Evolutionary conservation across 2,329 filamentous ascomycete species (phyloP).

Genomic region (Exophiala calicioides): DNA sequence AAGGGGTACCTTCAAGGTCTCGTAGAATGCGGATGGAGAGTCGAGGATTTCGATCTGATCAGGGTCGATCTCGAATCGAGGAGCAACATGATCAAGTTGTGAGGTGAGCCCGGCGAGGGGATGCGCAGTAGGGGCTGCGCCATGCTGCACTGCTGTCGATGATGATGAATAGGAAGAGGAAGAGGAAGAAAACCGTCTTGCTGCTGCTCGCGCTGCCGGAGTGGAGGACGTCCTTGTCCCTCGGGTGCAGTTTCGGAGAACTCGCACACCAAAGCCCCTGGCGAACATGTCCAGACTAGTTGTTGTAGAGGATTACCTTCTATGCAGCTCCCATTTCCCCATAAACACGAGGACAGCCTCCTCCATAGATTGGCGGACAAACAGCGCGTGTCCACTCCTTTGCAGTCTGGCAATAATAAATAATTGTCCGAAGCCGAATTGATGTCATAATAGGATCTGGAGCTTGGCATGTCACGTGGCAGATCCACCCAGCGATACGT

Average conservation of each 20-base stretch:
- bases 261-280: conserved; percentile 21
- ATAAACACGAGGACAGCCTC: no score
- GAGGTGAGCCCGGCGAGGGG: conserved; percentile 62
- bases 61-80: conserved; percentile 82
- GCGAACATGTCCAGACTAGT: conserved; percentile 26
- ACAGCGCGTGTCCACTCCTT: no score
- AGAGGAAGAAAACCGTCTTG: conserved; percentile 22
- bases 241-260: conserved; percentile 27
- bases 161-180: no score
- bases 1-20: conserved; percentile 74
- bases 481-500: no score
- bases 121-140: conserved; percentile 42
- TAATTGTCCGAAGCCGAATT: no score
- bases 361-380: no score
- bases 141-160: conserved; percentile 18
- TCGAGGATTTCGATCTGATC: conserved; percentile 77
- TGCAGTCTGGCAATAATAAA: no score
- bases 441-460: no score
- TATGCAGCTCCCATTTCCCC: conserved; percentile 1
- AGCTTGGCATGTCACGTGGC: no score
- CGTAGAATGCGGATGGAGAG: conserved; percentile 86
- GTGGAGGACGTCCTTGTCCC: conserved; percentile 7
- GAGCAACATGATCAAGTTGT: conserved; percentile 85
- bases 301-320: neutral
- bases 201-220: conserved; percentile 10